A percentile compares a stretch with the other conserved stretches of the same genome.
Evolutionary conservation across 1,284 basidiomycete genomes (phyloP).

Genomic region (Cutaneotrichosporon sp.): DNA sequence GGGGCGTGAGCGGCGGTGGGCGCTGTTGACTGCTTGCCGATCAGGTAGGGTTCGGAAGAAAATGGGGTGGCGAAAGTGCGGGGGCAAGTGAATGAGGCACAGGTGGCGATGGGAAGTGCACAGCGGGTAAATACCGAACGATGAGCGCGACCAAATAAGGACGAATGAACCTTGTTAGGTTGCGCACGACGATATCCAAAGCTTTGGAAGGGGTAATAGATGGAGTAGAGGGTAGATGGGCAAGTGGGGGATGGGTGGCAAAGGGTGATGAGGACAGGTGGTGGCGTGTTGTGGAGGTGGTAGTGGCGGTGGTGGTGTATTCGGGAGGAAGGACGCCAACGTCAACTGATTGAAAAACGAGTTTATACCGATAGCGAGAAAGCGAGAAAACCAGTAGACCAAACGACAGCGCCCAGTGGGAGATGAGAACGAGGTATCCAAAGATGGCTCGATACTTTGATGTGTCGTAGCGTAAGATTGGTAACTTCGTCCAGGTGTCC

Average conservation of each 20-base stretch:
- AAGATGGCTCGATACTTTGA: too few species aligned
- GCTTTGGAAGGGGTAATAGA: not conserved
- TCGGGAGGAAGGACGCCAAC: not conserved
- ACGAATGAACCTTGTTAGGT: too few species aligned
- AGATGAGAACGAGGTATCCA: not conserved
- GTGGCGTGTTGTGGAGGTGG: too few species aligned
- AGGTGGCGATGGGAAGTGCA: not conserved
- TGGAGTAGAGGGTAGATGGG: not conserved
- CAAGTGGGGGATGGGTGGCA: not conserved
- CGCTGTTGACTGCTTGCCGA: not conserved
- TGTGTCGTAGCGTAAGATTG: too few species aligned
- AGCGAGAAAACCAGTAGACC: not conserved
- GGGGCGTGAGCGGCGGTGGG: too few species aligned
- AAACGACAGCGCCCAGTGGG: not conserved
- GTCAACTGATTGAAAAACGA: too few species aligned
- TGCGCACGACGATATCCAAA: not conserved
- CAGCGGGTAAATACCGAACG: not conserved
- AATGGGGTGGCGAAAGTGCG: not conserved
- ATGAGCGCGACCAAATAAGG: not conserved
- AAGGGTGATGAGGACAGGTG: not conserved
- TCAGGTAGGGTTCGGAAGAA: not conserved
- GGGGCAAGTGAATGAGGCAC: not conserved
- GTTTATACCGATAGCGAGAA: constrained; percentile 2
- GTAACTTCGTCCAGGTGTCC: not conserved
- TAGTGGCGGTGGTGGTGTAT: not conserved